Evolutionary conservation across 352 stramenopile species (phyloP).

Genomic region (Pythium myriotylum): DNA sequence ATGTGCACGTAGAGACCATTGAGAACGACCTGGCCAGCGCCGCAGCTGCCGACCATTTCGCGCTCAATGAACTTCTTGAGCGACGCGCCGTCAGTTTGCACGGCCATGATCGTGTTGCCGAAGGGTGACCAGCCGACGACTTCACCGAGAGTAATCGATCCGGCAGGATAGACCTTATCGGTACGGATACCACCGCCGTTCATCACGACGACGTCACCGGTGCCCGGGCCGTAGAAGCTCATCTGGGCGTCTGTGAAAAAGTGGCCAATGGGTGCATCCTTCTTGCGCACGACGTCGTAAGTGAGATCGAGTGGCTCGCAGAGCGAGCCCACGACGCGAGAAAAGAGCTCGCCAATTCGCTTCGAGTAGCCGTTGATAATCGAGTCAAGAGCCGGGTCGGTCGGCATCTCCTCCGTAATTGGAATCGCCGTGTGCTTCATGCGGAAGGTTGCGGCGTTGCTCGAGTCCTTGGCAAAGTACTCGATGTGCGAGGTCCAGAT

Average conservation of each 20-base stretch:
- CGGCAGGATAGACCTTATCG: constrained; percentile 50
- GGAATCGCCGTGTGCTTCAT: constrained; percentile 53
- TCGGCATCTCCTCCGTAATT: constrained; percentile 58
- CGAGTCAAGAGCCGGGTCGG: constrained; percentile 44
- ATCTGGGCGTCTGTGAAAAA: constrained; percentile 49
- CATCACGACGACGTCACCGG: constrained; percentile 50
- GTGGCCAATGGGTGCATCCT: constrained; percentile 51
- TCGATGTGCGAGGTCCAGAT: constrained; percentile 61
- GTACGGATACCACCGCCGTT: constrained; percentile 70
- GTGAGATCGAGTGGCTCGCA: constrained; percentile 56
- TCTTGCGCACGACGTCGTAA: constrained; percentile 42
- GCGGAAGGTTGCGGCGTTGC: constrained; percentile 30
- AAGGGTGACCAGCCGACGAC: constrained; percentile 68
- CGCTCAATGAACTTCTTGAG: constrained; percentile 56
- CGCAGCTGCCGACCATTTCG: constrained; percentile 51
- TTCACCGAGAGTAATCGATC: constrained; percentile 46
- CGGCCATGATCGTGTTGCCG: constrained; percentile 60
- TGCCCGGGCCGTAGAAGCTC: constrained; percentile 43
- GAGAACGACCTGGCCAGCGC: constrained; percentile 36
- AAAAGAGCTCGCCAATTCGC: constrained; percentile 41
- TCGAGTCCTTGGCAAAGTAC: constrained; percentile 38
- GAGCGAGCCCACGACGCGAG: constrained; percentile 48
- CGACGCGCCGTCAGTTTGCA: too few relatives aligned
- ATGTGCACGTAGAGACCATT: constrained; percentile 71
- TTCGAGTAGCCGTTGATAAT: constrained; percentile 49